A percentile compares a stretch with the other conserved stretches of the same genome.
phyloP scores from a whole-genome alignment of 306 rosid genomes.

The Quercus gilva region DNA sequence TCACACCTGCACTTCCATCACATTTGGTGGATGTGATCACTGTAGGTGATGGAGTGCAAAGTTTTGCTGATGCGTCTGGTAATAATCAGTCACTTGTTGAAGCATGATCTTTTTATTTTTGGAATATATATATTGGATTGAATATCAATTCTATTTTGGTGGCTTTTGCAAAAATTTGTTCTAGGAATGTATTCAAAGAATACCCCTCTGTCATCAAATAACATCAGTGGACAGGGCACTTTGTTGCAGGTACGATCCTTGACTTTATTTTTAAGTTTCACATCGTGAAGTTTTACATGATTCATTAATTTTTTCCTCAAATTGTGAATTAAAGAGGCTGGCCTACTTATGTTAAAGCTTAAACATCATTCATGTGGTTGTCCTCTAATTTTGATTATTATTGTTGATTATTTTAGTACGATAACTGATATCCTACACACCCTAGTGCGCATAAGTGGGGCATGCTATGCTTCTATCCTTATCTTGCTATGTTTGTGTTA shows the following conservation, averaged over 20 bases:
- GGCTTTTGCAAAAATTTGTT: slow-evolving; percentile 24
- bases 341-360: background rate
- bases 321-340: slow-evolving; percentile 5
- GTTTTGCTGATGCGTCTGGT: slow-evolving; percentile 59
- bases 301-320: slow-evolving; percentile 1
- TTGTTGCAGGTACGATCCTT: slow-evolving; percentile 63
- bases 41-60: slow-evolving; percentile 53
- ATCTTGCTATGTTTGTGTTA: background rate
- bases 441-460: background rate
- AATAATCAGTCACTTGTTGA: slow-evolving; percentile 29
- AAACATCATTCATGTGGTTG: background rate
- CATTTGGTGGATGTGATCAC: slow-evolving; percentile 77
- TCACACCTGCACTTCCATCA: slow-evolving; percentile 69
- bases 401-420: no score
- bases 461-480: background rate
- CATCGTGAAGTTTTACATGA: slow-evolving; percentile 8
- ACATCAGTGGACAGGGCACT: slow-evolving; percentile 55
- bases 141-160: background rate
- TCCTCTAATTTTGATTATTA: background rate
- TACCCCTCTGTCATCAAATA: slow-evolving; percentile 57
- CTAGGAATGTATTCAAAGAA: slow-evolving; percentile 70
- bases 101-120: slow-evolving; percentile 8
- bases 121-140: slow-evolving; percentile 9
- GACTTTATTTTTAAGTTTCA: slow-evolving; percentile 19
- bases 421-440: background rate